Percentiles rank a stretch among this genome's conserved stretches.
phyloP scores from a whole-genome alignment of 1,284 basidiomycete genomes.

The Fomes fomentarius region DNA sequence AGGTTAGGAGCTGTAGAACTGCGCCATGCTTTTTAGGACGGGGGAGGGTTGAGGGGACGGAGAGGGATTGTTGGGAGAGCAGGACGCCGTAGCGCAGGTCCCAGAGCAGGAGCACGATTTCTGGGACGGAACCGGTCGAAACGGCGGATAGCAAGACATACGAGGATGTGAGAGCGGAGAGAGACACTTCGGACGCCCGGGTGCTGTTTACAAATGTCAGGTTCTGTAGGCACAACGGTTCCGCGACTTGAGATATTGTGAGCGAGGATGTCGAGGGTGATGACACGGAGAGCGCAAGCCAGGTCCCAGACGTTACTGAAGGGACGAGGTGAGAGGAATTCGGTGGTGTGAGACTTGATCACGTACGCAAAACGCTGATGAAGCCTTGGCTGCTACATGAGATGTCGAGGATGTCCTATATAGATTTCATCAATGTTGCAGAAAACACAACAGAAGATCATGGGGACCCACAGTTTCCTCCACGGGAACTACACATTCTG shows the following conservation, averaged over 20 bases:
- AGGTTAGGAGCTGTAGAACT: conserved; percentile 33
- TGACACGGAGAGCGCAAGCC: conserved; percentile 51
- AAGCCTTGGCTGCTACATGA: conserved; percentile 54
- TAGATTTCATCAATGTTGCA: too few relatives aligned
- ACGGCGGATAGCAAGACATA: conserved; percentile 62
- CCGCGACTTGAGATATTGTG: conserved; percentile 32
- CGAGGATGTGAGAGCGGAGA: conserved; percentile 62
- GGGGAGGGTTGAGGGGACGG: conserved; percentile 53
- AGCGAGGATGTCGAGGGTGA: conserved; percentile 27
- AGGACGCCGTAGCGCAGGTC: conserved; percentile 73
- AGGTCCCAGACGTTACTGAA: conserved; percentile 46
- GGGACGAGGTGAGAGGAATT: conserved; percentile 3
- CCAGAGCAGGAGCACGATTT: conserved; percentile 67
- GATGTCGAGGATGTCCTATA: conserved; percentile 35
- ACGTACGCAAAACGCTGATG: conserved; percentile 54
- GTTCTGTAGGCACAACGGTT: conserved; percentile 42
- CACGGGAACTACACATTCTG: conserved; percentile 21
- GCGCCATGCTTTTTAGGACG: conserved; percentile 40
- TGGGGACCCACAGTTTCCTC: conserved; percentile 22
- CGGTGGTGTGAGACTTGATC: background rate
- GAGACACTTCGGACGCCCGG: conserved; percentile 38
- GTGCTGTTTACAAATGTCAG: conserved; percentile 33
- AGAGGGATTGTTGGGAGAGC: conserved; percentile 54
- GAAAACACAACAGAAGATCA: too few relatives aligned
- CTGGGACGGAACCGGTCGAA: conserved; percentile 41